Evolutionary conservation across 2,329 filamentous ascomycete species (phyloP).

Genomic region (Calonectria ilicicola): DNA sequence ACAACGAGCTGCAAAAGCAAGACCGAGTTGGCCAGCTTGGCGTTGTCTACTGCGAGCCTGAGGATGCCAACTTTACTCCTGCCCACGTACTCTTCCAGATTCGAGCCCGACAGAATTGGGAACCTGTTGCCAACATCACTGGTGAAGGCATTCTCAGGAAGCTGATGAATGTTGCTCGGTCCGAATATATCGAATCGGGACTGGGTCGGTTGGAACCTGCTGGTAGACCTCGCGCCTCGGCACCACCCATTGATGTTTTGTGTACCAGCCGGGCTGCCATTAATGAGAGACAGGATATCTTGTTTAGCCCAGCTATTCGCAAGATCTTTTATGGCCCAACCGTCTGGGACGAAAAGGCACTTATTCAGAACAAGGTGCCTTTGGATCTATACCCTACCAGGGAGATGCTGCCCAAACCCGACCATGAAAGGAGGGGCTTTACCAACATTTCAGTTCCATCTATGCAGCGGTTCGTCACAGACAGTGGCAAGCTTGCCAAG

Average conservation of each 20-base stretch:
- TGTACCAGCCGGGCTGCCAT: constrained; percentile 76
- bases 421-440: constrained; percentile 85
- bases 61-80: constrained; percentile 73
- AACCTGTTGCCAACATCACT: constrained; percentile 76
- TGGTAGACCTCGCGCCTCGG: constrained; percentile 80
- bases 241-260: constrained; percentile 86
- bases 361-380: constrained; percentile 80
- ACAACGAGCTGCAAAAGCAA: constrained; percentile 66
- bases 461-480: constrained; percentile 97
- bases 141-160: constrained; percentile 78
- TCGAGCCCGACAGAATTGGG: constrained; percentile 74
- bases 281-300: constrained; percentile 75
- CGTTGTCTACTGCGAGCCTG: constrained; percentile 76
- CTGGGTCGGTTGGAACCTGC: constrained; percentile 85
- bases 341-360: constrained; percentile 75
- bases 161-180: constrained; percentile 82
- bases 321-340: constrained; percentile 78
- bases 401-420: constrained; percentile 80
- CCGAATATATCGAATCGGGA: constrained; percentile 75
- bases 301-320: constrained; percentile 85
- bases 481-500: constrained; percentile 95
- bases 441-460: constrained; percentile 94
- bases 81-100: constrained; percentile 87
- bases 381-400: constrained; percentile 71
- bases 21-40: constrained; percentile 75